Conservation (phyloP, 2,329 filamentous ascomycete genomes). For the Talaromyces sp. region DNA sequence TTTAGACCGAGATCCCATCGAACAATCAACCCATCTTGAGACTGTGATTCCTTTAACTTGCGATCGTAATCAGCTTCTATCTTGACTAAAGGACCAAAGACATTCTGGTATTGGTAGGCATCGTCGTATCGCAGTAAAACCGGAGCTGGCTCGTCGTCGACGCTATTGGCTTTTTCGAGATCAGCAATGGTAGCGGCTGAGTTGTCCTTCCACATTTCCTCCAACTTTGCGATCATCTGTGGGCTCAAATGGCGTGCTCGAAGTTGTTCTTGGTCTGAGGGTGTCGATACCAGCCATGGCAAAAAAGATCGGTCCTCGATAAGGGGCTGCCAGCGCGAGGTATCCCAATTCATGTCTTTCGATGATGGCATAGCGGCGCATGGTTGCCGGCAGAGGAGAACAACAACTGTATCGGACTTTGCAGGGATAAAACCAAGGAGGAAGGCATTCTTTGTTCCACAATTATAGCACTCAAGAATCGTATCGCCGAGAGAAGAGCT, state of each 20-base stretch:
- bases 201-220: slow-evolving; percentile 99
- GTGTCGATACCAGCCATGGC: slow-evolving; percentile 84
- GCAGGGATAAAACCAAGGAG: slow-evolving; percentile 96
- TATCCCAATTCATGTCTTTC: slow-evolving; percentile 99
- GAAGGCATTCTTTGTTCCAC: slow-evolving; percentile 98
- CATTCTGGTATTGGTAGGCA: slow-evolving; percentile 97
- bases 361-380: slow-evolving; percentile 92
- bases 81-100: slow-evolving; percentile 95
- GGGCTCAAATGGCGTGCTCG: slow-evolving; percentile 89
- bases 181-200: slow-evolving; percentile 82
- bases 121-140: slow-evolving; percentile 94
- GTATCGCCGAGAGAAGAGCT: slow-evolving; percentile 91
- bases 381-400: slow-evolving; percentile 91
- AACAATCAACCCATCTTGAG: slow-evolving; percentile 89
- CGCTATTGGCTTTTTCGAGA: slow-evolving; percentile 82
- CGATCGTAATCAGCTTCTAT: slow-evolving; percentile 99
- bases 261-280: slow-evolving; percentile 91
- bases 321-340: slow-evolving; percentile 92
- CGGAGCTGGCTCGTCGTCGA: slow-evolving; percentile 92
- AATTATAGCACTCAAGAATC: slow-evolving; percentile 97
- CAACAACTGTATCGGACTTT: slow-evolving; percentile 97
- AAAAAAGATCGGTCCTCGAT: slow-evolving; percentile 96
- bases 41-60: slow-evolving; percentile 97
- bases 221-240: slow-evolving; percentile 91
- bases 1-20: slow-evolving; percentile 95